phyloP scores from a whole-genome alignment of 2,329 filamentous ascomycete species.

The Calonectria pseudoturangicola region DNA sequence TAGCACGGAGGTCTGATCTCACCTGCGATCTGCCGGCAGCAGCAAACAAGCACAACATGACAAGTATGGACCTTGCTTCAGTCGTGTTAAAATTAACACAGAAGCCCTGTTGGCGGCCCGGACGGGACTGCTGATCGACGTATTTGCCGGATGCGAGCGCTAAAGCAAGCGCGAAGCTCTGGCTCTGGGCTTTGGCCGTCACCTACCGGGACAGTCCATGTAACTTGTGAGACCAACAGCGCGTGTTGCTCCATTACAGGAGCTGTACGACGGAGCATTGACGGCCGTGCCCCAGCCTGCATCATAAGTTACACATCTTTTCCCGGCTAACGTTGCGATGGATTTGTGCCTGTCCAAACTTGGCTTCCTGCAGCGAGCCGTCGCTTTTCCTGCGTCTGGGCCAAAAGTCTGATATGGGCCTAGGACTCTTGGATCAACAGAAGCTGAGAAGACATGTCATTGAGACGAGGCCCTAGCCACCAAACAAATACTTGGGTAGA shows the following conservation, averaged over 20 bases:
- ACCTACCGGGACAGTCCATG: conserved; percentile 27
- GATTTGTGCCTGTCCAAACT: conserved; percentile 25
- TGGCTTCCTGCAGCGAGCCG: conserved; percentile 26
- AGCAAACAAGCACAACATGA: neutral
- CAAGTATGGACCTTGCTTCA: conserved; percentile 30
- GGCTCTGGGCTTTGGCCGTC: conserved; percentile 33
- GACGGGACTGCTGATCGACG: conserved; percentile 53
- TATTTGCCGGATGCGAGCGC: conserved; percentile 49
- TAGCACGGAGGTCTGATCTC: conserved; percentile 17
- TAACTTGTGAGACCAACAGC: conserved; percentile 2
- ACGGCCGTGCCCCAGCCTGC: conserved; percentile 31
- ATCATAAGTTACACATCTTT: conserved; percentile 15
- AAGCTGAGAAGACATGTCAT: conserved; percentile 15
- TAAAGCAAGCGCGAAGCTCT: conserved; percentile 41
- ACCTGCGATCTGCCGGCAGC: conserved; percentile 17
- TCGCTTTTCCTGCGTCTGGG: conserved; percentile 5
- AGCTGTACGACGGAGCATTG: conserved; percentile 30
- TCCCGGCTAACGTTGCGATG: conserved; percentile 24
- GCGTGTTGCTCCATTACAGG: conserved; percentile 12
- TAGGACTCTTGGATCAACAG: conserved; percentile 18
- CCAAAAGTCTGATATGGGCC: conserved; percentile 17
- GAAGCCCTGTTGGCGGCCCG: conserved; percentile 50
- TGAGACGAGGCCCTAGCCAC: conserved; percentile 9
- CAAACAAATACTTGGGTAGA: neutral
- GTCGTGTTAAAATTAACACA: conserved; percentile 35